Percentiles rank a stretch among this genome's conserved stretches.
Evolutionary conservation across 768 basidiomycete genomes (phyloP).

Genomic region (Russula compacta): DNA sequence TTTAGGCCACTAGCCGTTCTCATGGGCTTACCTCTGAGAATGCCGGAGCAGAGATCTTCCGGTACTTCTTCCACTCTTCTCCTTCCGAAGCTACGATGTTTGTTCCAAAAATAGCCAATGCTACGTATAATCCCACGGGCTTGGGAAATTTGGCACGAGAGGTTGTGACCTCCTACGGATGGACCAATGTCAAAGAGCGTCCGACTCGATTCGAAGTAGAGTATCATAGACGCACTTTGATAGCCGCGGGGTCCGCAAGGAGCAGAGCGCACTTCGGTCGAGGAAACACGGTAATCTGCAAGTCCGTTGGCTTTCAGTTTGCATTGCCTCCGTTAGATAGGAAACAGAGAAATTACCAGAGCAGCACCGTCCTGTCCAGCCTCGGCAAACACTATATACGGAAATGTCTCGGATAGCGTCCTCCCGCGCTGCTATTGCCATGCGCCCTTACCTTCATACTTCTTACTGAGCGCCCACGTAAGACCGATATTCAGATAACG

Average conservation of each 20-base stretch:
- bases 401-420: background rate
- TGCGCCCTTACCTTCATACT: background rate
- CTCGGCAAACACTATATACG: slow-evolving; percentile 2
- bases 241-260: slow-evolving; percentile 14
- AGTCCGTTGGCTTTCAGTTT: background rate
- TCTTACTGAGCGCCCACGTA: background rate
- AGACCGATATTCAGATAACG: background rate
- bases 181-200: background rate
- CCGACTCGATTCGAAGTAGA: background rate
- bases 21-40: slow-evolving; percentile 44
- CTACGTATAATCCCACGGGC: slow-evolving; percentile 37
- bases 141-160: slow-evolving; percentile 49
- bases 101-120: slow-evolving; percentile 45
- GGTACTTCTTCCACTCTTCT: slow-evolving; percentile 55
- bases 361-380: slow-evolving; percentile 6
- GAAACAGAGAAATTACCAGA: background rate
- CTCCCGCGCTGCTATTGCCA: no score
- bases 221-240: slow-evolving; percentile 1
- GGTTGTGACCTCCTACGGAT: slow-evolving; percentile 41
- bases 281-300: slow-evolving; percentile 5
- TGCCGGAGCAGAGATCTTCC: slow-evolving; percentile 52
- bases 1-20: background rate
- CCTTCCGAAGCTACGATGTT: slow-evolving; percentile 60
- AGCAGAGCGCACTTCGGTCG: background rate
- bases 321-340: background rate